Evolutionary conservation across 176 grass and related monocot genomes (phyloP).

Genomic region (Rhynchospora pubera): DNA sequence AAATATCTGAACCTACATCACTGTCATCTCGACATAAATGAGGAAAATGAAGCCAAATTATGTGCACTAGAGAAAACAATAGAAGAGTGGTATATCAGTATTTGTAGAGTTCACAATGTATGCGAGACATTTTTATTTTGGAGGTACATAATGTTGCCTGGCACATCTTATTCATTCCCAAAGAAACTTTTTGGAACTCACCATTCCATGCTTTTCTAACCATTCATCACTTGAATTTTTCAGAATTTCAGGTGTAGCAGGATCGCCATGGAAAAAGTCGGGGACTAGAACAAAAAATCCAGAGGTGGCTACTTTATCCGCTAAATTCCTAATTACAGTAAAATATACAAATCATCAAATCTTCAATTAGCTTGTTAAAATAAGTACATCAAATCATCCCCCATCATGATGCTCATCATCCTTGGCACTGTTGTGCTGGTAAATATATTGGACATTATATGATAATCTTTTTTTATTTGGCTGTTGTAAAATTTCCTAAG

Average conservation of each 20-base stretch:
- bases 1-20: too few relatives aligned
- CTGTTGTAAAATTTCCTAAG: not conserved
- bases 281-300: slow-evolving; percentile 27
- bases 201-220: slow-evolving; percentile 7
- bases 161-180: too few relatives aligned
- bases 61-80: not conserved
- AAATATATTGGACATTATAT: not conserved
- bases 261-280: slow-evolving; percentile 28
- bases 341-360: not conserved
- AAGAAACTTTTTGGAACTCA: not conserved
- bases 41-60: not conserved
- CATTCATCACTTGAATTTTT: not conserved
- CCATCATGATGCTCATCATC: not conserved
- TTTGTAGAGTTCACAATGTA: too few relatives aligned
- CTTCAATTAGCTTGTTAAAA: not conserved
- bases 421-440: not conserved
- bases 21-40: too few relatives aligned
- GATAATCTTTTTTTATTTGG: not conserved
- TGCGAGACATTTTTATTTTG: too few relatives aligned
- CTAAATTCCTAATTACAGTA: slow-evolving; percentile 19
- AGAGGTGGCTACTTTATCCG: slow-evolving; percentile 19
- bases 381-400: not conserved
- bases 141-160: too few relatives aligned
- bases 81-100: too few relatives aligned
- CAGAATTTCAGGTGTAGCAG: not conserved